A percentile compares a stretch with the other conserved stretches of the same genome.
Evolutionary conservation across 805 yeast genomes (phyloP).

Genomic region (Komagataella pseudopastoris): DNA sequence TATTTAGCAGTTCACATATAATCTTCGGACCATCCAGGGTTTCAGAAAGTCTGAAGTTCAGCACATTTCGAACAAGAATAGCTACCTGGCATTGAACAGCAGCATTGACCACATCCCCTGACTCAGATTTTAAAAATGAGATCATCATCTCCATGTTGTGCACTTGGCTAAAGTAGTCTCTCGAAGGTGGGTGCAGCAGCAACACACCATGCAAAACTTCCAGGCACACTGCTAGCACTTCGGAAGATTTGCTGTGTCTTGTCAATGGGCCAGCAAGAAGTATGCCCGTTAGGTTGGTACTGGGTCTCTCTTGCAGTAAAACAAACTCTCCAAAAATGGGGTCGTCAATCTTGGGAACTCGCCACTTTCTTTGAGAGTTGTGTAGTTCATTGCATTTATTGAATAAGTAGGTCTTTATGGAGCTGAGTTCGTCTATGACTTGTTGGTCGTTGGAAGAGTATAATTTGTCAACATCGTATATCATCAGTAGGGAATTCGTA

Average conservation of each 20-base stretch:
- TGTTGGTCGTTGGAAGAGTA: neutral
- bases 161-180: conserved; percentile 30
- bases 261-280: conserved; percentile 16
- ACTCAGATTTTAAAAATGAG: conserved; percentile 8
- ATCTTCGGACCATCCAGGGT: conserved; percentile 36
- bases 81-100: conserved; percentile 45
- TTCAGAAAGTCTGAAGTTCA: conserved; percentile 49
- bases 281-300: conserved; percentile 31
- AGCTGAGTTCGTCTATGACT: neutral
- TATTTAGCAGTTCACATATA: conserved; percentile 31
- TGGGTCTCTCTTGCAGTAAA: conserved; percentile 36
- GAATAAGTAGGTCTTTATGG: neutral
- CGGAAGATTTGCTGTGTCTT: conserved; percentile 4
- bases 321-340: conserved; percentile 24
- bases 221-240: conserved; percentile 11
- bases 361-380: conserved; percentile 10
- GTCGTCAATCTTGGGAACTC: conserved; percentile 13
- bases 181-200: conserved; percentile 41
- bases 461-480: neutral
- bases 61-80: conserved; percentile 39
- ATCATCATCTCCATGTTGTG: conserved; percentile 24
- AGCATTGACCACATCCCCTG: conserved; percentile 17
- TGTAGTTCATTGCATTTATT: neutral
- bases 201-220: conserved; percentile 45
- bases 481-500: neutral